A percentile compares a stretch with the other conserved stretches of the same genome.
These are phyloP conservation scores for Mallotus repandus DNA, from an alignment of 441 rosid species.

Conservation along the genomic window DNA sequence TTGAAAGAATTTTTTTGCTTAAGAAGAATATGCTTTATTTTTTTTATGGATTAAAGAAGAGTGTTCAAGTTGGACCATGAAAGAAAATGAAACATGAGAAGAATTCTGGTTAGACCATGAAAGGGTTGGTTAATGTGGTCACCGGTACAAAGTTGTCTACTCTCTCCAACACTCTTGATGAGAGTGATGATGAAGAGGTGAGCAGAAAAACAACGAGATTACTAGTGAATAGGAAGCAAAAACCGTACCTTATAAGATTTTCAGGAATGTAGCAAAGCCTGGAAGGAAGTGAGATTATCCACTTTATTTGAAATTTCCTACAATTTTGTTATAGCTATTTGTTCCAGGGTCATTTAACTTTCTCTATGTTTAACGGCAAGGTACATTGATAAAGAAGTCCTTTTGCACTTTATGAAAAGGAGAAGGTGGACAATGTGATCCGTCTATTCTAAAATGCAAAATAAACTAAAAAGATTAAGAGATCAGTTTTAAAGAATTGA, in stretches of 20 bases:
- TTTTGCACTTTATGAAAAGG: constrained; percentile 71
- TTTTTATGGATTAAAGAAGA: constrained; percentile 47
- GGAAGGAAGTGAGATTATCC: constrained; percentile 43
- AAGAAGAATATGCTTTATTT: constrained; percentile 62
- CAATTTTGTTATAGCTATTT: not conserved
- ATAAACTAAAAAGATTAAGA: constrained; percentile 52
- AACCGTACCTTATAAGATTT: constrained; percentile 55
- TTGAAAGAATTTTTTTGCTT: constrained; percentile 51
- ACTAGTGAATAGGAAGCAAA: constrained; percentile 63
- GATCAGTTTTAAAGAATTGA: constrained; percentile 62
- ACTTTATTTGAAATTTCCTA: not conserved
- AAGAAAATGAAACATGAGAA: constrained; percentile 49
- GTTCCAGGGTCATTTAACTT: not conserved
- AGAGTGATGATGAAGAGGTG: constrained; percentile 44
- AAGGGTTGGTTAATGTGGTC: constrained; percentile 48
- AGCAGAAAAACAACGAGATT: constrained; percentile 44
- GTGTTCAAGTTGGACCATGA: no score
- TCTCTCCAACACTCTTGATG: no score
- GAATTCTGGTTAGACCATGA: constrained; percentile 66
- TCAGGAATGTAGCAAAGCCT: constrained; percentile 56
- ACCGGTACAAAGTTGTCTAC: constrained; percentile 46
- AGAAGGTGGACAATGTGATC: constrained; percentile 70
- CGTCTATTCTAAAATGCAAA: constrained; percentile 54
- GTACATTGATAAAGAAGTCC: constrained; percentile 68
- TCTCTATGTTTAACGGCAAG: constrained; percentile 31